phyloP scores from a whole-genome alignment of 345 rosid genomes.

The Aquilaria sinensis region DNA sequence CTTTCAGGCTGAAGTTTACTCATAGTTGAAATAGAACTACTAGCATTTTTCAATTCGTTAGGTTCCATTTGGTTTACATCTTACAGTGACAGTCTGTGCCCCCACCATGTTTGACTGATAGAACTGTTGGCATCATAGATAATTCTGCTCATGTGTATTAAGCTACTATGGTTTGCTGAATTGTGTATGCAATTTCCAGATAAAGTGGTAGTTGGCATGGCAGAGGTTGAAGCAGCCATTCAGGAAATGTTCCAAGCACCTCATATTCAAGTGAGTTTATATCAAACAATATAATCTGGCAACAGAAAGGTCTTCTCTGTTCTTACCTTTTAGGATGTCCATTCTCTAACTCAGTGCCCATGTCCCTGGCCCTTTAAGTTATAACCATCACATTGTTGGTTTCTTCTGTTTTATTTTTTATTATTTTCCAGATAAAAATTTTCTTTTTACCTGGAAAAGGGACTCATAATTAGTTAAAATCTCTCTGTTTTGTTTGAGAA shows the following conservation, averaged over 20 bases:
- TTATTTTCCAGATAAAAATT: background rate
- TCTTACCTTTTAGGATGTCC: background rate
- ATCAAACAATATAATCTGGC: background rate
- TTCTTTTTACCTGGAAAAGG: background rate
- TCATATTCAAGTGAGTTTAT: constrained; percentile 77
- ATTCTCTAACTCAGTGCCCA: background rate
- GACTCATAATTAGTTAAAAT: background rate
- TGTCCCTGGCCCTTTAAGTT: background rate
- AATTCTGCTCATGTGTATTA: no score
- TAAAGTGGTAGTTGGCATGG: constrained; percentile 59
- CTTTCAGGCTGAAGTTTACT: no score
- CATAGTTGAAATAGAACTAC: no score
- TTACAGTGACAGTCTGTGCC: no score
- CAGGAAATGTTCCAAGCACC: constrained; percentile 99
- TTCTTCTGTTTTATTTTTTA: background rate
- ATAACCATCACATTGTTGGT: background rate
- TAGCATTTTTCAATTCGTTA: no score
- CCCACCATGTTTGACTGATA: no score
- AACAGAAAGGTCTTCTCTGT: background rate
- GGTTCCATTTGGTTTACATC: no score
- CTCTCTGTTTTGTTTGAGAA: background rate
- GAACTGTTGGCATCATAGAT: no score
- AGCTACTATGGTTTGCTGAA: background rate
- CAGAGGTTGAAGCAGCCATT: constrained; percentile 83
- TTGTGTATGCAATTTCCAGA: constrained; percentile 26